These are phyloP conservation scores for Fusarium anguioides DNA, from an alignment of 2,329 filamentous ascomycete species.

Conservation along the genomic window DNA sequence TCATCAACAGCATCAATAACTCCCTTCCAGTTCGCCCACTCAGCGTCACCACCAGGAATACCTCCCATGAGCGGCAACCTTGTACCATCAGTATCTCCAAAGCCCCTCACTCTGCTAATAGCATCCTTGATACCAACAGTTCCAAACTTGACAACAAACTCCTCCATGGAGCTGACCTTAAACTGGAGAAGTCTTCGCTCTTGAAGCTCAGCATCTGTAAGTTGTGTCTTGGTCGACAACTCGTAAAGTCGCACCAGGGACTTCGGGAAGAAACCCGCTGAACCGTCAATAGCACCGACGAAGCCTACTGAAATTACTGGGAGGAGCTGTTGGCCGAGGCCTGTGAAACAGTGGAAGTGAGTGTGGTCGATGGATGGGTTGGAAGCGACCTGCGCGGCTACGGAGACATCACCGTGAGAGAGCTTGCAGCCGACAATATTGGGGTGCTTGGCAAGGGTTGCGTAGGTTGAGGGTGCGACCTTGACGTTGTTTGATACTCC, in stretches of 20 bases:
- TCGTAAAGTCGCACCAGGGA: constrained; percentile 68
- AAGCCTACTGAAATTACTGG: constrained; percentile 69
- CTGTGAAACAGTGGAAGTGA: constrained; percentile 71
- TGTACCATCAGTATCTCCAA: constrained; percentile 69
- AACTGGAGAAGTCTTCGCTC: constrained; percentile 69
- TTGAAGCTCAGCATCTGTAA: constrained; percentile 55
- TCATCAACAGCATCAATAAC: constrained; percentile 57
- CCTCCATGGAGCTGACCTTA: constrained; percentile 69
- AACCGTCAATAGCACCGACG: constrained; percentile 70
- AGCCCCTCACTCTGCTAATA: constrained; percentile 65
- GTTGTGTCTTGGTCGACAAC: constrained; percentile 50
- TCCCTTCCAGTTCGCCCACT: constrained; percentile 66
- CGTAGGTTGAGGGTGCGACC: constrained; percentile 68
- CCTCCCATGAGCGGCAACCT: constrained; percentile 68
- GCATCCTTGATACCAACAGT: constrained; percentile 75
- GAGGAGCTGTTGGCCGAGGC: constrained; percentile 73
- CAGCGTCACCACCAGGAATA: constrained; percentile 65
- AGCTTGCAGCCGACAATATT: constrained; percentile 78
- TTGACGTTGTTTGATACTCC: constrained; percentile 74
- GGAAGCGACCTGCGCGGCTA: constrained; percentile 69
- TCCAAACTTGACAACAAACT: constrained; percentile 69
- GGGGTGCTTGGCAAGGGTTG: constrained; percentile 66
- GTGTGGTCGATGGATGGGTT: constrained; percentile 68
- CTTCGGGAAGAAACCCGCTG: constrained; percentile 72
- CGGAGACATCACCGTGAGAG: constrained; percentile 74